Base-by-base conservation (phyloP, 257 asterid genomes). In the Solanum lignicaule region DNA sequence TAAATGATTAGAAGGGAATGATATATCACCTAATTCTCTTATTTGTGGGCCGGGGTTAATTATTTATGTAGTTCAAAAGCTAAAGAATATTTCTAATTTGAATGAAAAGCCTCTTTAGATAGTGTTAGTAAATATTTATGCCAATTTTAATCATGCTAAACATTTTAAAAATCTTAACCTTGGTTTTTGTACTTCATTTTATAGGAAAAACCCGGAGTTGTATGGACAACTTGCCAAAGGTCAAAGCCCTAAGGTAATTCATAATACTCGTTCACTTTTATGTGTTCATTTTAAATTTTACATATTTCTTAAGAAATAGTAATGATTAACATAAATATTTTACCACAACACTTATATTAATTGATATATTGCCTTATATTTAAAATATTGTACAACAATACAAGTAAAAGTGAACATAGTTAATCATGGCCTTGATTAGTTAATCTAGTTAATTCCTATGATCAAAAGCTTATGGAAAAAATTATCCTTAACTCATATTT, bases 201-300 rank as follows among this genome's bases (percentile, higher is more conserved):
- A 79, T 87, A 92, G 94, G 92, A 90, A 89, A 89, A 60, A 90
- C 52, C 89, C 94, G 7, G 90, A 36, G 39, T 83, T 90, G 90
- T 92, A 38, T 83, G 90, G 88, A 9, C 89, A 91, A 73, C 93
- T 92, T 6, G 91, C 93, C 48, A 90, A 60, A 86, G 92, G 92
- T 66, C 94, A 92, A 79, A 92, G 92, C 52, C 94, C 94, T 71
- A 92, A 92, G 94, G 94, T 92, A 75, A 36, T 48, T 71, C 35
- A 9, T 32, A 6, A 20, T 4, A 69, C 1, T 76, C 5, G 3
- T 10, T 62, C 16, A 62, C 29, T n/a, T 62, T 62, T 62, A 62
- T 5, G 5, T n/a, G 2, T 62, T 14, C 0, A 62, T 5, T 5
- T 65, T 65, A 3, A 23, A 65, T 10, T 65, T 65, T n/a, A 4